Base-by-base conservation (phyloP, 2,329 filamentous ascomycete species). In the Geosmithia flava region DNA sequence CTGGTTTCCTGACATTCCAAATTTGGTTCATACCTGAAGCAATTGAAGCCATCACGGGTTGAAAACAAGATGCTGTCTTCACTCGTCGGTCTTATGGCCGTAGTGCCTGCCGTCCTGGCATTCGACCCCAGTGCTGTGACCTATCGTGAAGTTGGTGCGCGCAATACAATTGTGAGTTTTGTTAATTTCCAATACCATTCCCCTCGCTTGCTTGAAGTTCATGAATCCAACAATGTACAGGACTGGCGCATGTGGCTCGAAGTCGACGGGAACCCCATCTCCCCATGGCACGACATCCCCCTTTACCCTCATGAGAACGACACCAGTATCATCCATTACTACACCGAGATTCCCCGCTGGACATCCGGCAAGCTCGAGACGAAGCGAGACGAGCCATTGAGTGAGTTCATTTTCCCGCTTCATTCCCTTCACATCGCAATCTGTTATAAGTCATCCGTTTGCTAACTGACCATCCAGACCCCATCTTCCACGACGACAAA, bases 341-440 rank as follows among this genome's bases (percentile, higher is more conserved):
- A 66, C 11, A 62, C 68, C 1, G 67, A 69, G 53, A 68, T 69
- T 8, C 67, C 67, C 1, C 55, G 65, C 41, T 69, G 67, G 67
- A 64, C 60, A 1, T 62, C 68, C 44, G 64, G 49, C 47, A 68
- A 67, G 56, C 58, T 67, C n/a, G 65, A 67, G 55, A 65, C 65
- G 6, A 58, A 59, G 37, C 62, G 67, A 30, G 51, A 61, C 33
- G 66, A 68, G 52, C 65, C 65, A 27, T 49, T 69, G 20, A 69
- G 65, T 67, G 49, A 6, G 58, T 49, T 2, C 16, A 2, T 16
- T 23, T 6, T 6, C 20, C n/a, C n/a, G n/a, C n/a, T n/a, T n/a
- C n/a, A n/a, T n/a, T n/a, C n/a, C n/a, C n/a, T n/a, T n/a, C n/a
- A n/a, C n/a, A n/a, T n/a, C n/a, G n/a, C n/a, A n/a, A n/a, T n/a